These are phyloP conservation scores for Grosmannia huntii DNA, from an alignment of 2,329 filamentous ascomycete genomes.

Conservation along the genomic window DNA sequence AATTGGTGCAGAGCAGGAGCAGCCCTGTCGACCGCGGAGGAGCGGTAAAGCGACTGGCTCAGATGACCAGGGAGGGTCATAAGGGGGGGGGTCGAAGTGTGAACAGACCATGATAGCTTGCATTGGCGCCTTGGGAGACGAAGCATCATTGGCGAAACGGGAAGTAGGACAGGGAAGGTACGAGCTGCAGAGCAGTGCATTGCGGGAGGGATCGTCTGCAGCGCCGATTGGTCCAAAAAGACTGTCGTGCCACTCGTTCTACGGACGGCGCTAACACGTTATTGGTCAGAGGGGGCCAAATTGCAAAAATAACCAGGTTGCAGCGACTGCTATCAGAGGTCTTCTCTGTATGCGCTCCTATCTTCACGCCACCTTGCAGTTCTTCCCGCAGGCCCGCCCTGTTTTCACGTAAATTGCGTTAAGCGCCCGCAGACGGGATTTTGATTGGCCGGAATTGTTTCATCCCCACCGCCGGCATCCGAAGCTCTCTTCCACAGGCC, in stretches of 20 bases:
- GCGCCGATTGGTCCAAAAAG: conserved; percentile 18
- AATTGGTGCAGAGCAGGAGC: neutral
- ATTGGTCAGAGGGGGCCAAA: conserved; percentile 14
- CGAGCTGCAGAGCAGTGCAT: neutral
- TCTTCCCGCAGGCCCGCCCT: neutral
- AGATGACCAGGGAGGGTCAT: neutral
- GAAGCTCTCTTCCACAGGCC: neutral
- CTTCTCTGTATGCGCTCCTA: no score
- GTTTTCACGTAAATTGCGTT: neutral
- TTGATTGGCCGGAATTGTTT: neutral
- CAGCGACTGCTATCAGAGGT: neutral
- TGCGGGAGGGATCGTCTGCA: neutral
- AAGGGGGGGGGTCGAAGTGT: neutral
- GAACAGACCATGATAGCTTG: neutral
- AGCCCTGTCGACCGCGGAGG: neutral
- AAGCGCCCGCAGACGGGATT: neutral
- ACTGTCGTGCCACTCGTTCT: conserved; percentile 15
- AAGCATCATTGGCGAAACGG: neutral
- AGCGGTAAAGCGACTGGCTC: neutral
- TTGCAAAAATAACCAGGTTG: neutral
- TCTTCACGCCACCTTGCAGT: neutral
- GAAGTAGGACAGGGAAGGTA: neutral
- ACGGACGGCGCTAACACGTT: conserved; percentile 9
- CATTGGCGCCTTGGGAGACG: neutral
- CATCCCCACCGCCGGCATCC: neutral